Evolutionary conservation across 257 asterid species (phyloP).

Genomic region (Solanum peruvianum): DNA sequence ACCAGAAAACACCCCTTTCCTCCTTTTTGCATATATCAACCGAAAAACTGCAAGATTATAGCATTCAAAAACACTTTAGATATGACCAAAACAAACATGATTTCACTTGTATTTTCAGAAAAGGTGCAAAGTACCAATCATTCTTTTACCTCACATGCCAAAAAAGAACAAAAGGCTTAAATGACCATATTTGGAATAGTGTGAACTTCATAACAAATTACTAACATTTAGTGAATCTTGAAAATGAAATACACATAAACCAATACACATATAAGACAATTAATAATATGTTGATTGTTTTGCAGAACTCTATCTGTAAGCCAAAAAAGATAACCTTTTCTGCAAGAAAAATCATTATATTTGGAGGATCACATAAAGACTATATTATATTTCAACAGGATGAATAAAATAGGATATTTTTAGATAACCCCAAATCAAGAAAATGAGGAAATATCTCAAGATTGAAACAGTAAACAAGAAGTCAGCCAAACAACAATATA

Average conservation of each 20-base stretch:
- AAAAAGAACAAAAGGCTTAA: not conserved
- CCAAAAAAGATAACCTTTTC: not conserved
- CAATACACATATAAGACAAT: too few species aligned
- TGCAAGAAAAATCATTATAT: not conserved
- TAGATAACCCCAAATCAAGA: not conserved
- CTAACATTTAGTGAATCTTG: too few species aligned
- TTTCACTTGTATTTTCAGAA: not conserved
- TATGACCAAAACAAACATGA: not conserved
- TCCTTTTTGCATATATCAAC: conserved; percentile 24
- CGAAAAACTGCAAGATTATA: conserved; percentile 20
- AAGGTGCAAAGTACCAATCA: not conserved
- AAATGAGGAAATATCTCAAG: not conserved
- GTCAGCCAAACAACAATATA: not conserved
- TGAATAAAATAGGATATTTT: not conserved
- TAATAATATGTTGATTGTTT: not conserved
- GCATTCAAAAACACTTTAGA: not conserved
- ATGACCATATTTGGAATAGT: conserved; percentile 24
- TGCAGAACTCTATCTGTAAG: not conserved
- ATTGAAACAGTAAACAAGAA: not conserved
- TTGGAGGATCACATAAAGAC: not conserved
- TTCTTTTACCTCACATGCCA: not conserved
- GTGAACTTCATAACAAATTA: not conserved
- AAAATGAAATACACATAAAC: not conserved
- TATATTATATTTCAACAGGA: not conserved
- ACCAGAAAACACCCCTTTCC: not conserved